Percentiles rank a stretch among this genome's conserved stretches.
Conservation (phyloP, 768 basidiomycete genomes). For the Myochromella boudieri region DNA sequence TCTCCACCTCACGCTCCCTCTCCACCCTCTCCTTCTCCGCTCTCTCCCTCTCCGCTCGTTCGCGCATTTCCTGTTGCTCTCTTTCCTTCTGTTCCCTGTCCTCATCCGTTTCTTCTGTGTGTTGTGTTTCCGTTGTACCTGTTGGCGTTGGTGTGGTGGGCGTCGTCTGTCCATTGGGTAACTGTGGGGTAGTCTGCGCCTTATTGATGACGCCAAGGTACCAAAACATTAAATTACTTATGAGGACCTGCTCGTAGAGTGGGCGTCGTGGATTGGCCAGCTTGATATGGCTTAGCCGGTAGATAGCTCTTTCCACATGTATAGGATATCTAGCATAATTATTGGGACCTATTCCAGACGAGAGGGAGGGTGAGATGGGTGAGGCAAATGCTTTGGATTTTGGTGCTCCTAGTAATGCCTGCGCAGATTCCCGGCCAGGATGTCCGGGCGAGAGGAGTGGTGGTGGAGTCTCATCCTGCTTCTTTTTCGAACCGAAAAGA, state of each 20-base stretch:
- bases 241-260: conserved; percentile 93
- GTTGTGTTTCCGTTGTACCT: conserved; percentile 29
- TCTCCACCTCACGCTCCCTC: conserved; percentile 51
- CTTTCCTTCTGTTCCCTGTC: conserved; percentile 39
- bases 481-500: conserved; percentile 88
- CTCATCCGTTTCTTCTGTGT: conserved; percentile 33
- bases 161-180: conserved; percentile 30
- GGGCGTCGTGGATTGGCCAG: conserved; percentile 95
- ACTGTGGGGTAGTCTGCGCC: conserved; percentile 53
- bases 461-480: conserved; percentile 59
- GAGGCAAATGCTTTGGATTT: conserved; percentile 70
- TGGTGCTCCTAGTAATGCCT: conserved; percentile 80
- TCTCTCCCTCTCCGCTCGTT: conserved; percentile 41
- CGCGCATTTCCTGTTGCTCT: conserved; percentile 39
- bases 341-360: conserved; percentile 39
- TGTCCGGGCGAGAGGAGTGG: conserved; percentile 30
- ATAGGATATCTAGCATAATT: conserved; percentile 88
- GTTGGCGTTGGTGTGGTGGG: conserved; percentile 18
- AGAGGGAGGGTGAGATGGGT: conserved; percentile 59
- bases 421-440: conserved; percentile 84
- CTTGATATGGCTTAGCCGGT: conserved; percentile 97
- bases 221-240: conserved; percentile 98
- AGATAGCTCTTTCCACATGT: conserved; percentile 97
- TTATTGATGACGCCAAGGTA: conserved; percentile 98
- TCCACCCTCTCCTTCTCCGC: conserved; percentile 40